Percentiles rank a stretch among this genome's conserved stretches.
Conservation (phyloP, 2,329 filamentous ascomycete genomes). For the Aspergillus sp. region DNA sequence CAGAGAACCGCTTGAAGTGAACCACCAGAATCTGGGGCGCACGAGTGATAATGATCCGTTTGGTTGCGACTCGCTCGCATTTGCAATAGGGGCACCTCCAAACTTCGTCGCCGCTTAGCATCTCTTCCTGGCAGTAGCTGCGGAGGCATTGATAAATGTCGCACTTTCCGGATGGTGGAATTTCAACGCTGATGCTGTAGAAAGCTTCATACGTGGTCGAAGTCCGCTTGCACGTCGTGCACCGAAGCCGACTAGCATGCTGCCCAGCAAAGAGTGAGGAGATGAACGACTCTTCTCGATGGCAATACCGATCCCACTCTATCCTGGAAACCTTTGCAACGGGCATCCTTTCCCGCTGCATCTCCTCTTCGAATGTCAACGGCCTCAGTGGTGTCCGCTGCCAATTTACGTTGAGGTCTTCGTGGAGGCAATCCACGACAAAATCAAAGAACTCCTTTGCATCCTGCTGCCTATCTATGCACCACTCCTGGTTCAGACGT, state of each 20-base stretch:
- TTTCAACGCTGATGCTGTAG: slow-evolving; percentile 70
- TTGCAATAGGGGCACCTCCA: slow-evolving; percentile 77
- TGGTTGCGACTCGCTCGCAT: slow-evolving; percentile 63
- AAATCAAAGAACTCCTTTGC: slow-evolving; percentile 88
- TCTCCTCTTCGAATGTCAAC: slow-evolving; percentile 60
- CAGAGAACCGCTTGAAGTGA: slow-evolving; percentile 70
- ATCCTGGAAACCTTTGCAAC: slow-evolving; percentile 66
- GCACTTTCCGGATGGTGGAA: slow-evolving; percentile 58
- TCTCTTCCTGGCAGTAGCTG: slow-evolving; percentile 68
- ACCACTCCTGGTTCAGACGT: slow-evolving; percentile 66
- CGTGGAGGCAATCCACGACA: slow-evolving; percentile 75
- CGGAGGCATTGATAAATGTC: slow-evolving; percentile 68
- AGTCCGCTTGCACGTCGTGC: slow-evolving; percentile 61
- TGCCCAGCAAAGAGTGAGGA: slow-evolving; percentile 77
- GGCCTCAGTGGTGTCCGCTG: slow-evolving; percentile 57
- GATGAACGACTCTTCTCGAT: slow-evolving; percentile 71
- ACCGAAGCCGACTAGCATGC: slow-evolving; percentile 61
- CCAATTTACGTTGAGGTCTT: slow-evolving; percentile 77
- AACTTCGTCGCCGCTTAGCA: slow-evolving; percentile 64
- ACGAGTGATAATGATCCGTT: slow-evolving; percentile 72
- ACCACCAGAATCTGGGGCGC: slow-evolving; percentile 78
- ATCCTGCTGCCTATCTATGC: slow-evolving; percentile 78
- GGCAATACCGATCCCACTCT: slow-evolving; percentile 72
- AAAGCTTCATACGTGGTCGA: slow-evolving; percentile 70
- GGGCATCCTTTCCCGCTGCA: slow-evolving; percentile 59